Conservation (phyloP, 2,329 filamentous ascomycete species). For the Juglanconis juglandina region DNA sequence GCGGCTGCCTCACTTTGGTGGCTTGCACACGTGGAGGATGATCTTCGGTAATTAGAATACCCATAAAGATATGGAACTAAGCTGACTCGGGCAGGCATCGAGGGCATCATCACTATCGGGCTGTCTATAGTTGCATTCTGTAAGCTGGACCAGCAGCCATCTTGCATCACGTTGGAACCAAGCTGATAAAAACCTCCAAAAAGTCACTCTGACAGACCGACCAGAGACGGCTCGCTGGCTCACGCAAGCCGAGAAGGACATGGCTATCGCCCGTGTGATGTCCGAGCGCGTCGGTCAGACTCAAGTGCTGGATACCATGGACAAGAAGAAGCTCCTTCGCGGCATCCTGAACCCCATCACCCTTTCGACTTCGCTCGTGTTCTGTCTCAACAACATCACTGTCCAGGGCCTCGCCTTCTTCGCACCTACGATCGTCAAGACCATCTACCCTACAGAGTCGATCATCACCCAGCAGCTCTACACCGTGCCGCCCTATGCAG, state of each 20-base stretch:
- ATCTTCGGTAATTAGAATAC: slow-evolving; percentile 54
- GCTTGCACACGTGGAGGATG: slow-evolving; percentile 60
- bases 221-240: slow-evolving; percentile 68
- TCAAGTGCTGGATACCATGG: slow-evolving; percentile 61
- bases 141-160: background rate
- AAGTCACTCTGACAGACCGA: slow-evolving; percentile 61
- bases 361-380: slow-evolving; percentile 53
- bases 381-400: slow-evolving; percentile 66
- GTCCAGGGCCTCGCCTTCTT: slow-evolving; percentile 71
- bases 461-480: slow-evolving; percentile 64
- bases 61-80: background rate
- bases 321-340: slow-evolving; percentile 53
- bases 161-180: background rate
- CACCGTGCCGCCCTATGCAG: slow-evolving; percentile 67
- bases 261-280: slow-evolving; percentile 65
- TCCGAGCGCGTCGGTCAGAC: slow-evolving; percentile 63
- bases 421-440: slow-evolving; percentile 63
- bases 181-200: background rate
- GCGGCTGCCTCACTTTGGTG: slow-evolving; percentile 55
- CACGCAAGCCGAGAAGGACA: slow-evolving; percentile 59
- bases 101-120: slow-evolving; percentile 56
- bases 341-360: slow-evolving; percentile 65
- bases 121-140: slow-evolving; percentile 57
- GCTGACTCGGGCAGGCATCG: slow-evolving; percentile 37
- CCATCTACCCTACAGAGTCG: slow-evolving; percentile 58